These are phyloP conservation scores for Mucor lusitanicus DNA, from an alignment of 371 early-diverging fungal species.

Conservation along the genomic window DNA sequence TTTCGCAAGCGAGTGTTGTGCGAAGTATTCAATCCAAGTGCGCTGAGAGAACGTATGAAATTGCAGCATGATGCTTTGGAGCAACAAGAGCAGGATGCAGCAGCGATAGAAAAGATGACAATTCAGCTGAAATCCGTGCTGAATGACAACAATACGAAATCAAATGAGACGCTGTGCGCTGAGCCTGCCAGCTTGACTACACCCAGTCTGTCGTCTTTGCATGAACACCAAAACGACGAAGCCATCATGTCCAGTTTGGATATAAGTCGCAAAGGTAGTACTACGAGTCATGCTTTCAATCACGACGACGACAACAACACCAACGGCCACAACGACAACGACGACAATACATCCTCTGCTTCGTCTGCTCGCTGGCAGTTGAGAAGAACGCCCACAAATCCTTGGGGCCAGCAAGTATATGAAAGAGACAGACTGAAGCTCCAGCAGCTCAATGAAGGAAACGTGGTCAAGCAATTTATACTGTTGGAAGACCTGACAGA, in stretches of 20 bases:
- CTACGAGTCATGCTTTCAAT: neutral
- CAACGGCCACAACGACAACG: neutral
- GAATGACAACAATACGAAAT: neutral
- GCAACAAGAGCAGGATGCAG: neutral
- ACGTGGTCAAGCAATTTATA: slow-evolving; percentile 63
- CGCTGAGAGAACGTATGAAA: slow-evolving; percentile 53
- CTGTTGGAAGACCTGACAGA: slow-evolving; percentile 89
- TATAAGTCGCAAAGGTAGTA: neutral
- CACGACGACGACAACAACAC: neutral
- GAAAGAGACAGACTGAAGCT: slow-evolving; percentile 17
- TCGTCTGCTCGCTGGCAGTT: slow-evolving; percentile 13
- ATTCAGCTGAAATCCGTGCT: slow-evolving; percentile 6
- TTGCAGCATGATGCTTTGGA: slow-evolving; percentile 13
- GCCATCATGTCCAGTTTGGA: neutral
- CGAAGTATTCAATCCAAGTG: slow-evolving; percentile 70
- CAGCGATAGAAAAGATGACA: neutral
- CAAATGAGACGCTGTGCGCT: neutral
- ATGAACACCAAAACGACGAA: neutral
- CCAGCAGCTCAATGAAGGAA: slow-evolving; percentile 18
- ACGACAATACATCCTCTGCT: neutral
- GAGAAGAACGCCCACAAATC: slow-evolving; percentile 12
- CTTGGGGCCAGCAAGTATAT: slow-evolving; percentile 26
- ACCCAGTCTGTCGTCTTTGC: neutral
- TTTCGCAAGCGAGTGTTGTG: slow-evolving; percentile 67
- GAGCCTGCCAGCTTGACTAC: neutral